These are phyloP conservation scores for Entrophospora sp. DNA, from an alignment of 192 early-diverging fungal species.

Conservation along the genomic window DNA sequence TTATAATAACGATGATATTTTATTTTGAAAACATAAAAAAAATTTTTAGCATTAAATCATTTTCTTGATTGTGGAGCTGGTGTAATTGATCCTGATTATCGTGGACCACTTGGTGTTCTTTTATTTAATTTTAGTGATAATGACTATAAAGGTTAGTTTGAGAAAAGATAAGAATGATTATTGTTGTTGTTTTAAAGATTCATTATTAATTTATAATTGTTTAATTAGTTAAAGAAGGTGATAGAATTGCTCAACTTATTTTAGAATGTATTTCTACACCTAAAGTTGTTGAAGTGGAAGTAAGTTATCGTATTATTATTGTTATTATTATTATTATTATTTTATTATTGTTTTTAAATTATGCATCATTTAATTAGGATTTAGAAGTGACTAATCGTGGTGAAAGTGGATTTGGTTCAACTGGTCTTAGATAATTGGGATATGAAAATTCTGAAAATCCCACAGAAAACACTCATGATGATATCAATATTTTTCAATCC, in stretches of 20 bases:
- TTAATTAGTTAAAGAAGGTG: conserved; percentile 72
- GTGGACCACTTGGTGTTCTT: conserved; percentile 74
- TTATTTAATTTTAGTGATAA: conserved; percentile 79
- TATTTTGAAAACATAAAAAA: neutral
- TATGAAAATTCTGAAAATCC: too few species aligned
- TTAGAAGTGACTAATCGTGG: conserved; percentile 52
- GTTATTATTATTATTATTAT: neutral
- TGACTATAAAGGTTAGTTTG: conserved; percentile 27
- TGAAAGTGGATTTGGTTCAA: conserved; percentile 61
- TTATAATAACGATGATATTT: too few species aligned
- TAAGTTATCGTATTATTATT: conserved; percentile 20
- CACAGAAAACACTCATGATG: too few species aligned
- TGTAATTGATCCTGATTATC: conserved; percentile 87
- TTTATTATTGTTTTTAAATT: neutral
- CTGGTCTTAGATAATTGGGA: conserved; percentile 43
- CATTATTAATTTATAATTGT: conserved; percentile 88
- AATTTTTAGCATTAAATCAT: neutral
- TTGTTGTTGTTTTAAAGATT: conserved; percentile 59
- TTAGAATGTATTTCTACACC: conserved; percentile 80
- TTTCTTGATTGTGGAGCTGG: conserved; percentile 48
- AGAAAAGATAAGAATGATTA: too few species aligned
- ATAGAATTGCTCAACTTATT: conserved; percentile 94
- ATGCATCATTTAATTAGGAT: conserved; percentile 20
- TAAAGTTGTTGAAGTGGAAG: conserved; percentile 70
- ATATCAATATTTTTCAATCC: too few species aligned